Evolutionary conservation across 2,329 filamentous ascomycete genomes (phyloP).

Genomic region (Corniculantispora saksenae): DNA sequence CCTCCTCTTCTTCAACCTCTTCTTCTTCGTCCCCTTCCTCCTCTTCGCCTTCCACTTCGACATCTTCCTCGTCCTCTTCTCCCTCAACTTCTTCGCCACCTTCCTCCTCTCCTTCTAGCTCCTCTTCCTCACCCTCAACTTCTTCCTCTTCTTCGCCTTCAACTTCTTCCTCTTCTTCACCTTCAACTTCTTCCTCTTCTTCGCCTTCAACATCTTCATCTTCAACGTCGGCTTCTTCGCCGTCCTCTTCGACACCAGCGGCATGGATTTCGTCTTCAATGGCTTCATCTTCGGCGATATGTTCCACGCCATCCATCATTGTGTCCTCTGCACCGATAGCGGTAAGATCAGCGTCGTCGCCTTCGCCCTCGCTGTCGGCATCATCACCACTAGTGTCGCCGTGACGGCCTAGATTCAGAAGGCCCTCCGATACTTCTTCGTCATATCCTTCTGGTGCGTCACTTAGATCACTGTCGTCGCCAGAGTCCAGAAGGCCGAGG

Average conservation of each 20-base stretch:
- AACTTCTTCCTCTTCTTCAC: slow-evolving; percentile 15
- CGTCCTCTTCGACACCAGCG: slow-evolving; percentile 27
- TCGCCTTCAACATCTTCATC: slow-evolving; percentile 21
- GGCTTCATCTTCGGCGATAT: slow-evolving; percentile 2
- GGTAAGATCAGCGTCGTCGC: slow-evolving; percentile 27
- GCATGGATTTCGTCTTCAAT: slow-evolving; percentile 30
- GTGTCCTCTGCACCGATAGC: neutral
- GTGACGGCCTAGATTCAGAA: slow-evolving; percentile 28
- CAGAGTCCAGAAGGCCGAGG: slow-evolving; percentile 44
- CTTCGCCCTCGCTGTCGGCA: slow-evolving; percentile 38
- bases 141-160: slow-evolving; percentile 25
- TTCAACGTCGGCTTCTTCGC: slow-evolving; percentile 18
- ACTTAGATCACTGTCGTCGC: slow-evolving; percentile 68
- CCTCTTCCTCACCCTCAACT: slow-evolving; percentile 15
- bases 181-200: slow-evolving; percentile 24
- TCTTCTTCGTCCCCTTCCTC: slow-evolving; percentile 18
- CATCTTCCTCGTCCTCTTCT: slow-evolving; percentile 20
- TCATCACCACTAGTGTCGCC: slow-evolving; percentile 34
- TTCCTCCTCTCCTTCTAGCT: slow-evolving; percentile 16
- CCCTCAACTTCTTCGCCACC: slow-evolving; percentile 21
- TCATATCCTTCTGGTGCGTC: slow-evolving; percentile 62
- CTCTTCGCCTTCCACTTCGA: slow-evolving; percentile 4
- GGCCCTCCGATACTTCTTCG: slow-evolving; percentile 54
- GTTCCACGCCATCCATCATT: slow-evolving; percentile 2
- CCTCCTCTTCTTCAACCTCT: slow-evolving; percentile 20